Evolutionary conservation across 495 filamentous ascomycete genomes (phyloP), one percentile per base, ranked within the genome.

Genomic region (Xylaria longipes): DNA sequence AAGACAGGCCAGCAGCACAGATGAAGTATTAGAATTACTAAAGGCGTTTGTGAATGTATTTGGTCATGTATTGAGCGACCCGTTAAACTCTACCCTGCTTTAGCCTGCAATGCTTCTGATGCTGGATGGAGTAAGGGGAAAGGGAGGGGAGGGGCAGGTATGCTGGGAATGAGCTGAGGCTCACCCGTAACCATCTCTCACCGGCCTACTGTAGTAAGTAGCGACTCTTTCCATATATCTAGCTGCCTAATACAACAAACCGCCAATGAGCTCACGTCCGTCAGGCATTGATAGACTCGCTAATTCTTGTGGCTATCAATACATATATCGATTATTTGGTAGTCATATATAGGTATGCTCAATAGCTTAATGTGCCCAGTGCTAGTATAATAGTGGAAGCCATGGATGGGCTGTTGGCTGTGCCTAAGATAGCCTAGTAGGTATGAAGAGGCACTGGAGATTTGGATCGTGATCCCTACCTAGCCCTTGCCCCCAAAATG

Each of bases 1-100:
- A 66, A 65, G 69, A 57, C 35, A 71, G 35, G 52, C 61, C 58
- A 64, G 41, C 37, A 56, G 52, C n/a, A 64, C 50, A 48, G 11
- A 66, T 50, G 37, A 65, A 60, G 33, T 20, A 60, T 29, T 29
- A 41, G 35, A 48, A 37, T 48, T 25, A 39, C 29, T 29, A 3
- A 65, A 56, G n/a, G 50, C 27, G 17, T 65, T 64, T 27, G 58
- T 64, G 68, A 70, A 64, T 43, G 58, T 56, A 29, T 14, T 25
- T 33, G 25, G 25, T 43, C 65, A 67, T 29, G 35, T 37, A 29
- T 54, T 33, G 31, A 35, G 43, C 17, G 7, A 7, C 12, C 6
- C 17, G 1, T 25, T 29, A n/a, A 20, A 37, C 12, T 31, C 0
- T 11, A 15, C 6, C 31, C 57, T 17, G 57, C n/a, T 54, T 29